Conservation (phyloP, 2,329 filamentous ascomycete species). For the Fusarium virguliforme region DNA sequence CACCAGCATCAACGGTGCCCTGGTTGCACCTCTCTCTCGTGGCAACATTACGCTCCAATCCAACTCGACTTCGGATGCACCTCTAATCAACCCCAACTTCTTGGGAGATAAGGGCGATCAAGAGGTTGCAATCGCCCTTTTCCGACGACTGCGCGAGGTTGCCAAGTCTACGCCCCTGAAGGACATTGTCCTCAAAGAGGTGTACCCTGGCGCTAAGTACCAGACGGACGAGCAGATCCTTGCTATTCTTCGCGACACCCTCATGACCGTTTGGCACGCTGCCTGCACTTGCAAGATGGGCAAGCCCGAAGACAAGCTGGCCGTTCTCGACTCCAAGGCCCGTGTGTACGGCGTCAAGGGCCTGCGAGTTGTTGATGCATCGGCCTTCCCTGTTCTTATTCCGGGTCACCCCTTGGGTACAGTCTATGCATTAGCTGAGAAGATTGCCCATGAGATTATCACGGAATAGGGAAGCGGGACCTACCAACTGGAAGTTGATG, state of each 20-base stretch:
- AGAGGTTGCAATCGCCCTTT: conserved; percentile 61
- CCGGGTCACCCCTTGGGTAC: conserved; percentile 42
- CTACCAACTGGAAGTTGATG: not conserved
- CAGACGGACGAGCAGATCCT: conserved; percentile 62
- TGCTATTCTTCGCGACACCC: conserved; percentile 48
- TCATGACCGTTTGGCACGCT: conserved; percentile 48
- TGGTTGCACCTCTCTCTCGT: conserved; percentile 61
- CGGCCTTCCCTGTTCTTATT: conserved; percentile 34
- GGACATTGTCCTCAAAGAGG: conserved; percentile 59
- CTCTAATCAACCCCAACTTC: conserved; percentile 65
- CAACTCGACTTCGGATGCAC: conserved; percentile 54
- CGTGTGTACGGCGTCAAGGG: conserved; percentile 40
- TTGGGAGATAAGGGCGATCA: conserved; percentile 61
- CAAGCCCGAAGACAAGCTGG: conserved; percentile 34
- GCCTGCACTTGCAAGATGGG: conserved; percentile 47
- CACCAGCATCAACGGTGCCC: conserved; percentile 49
- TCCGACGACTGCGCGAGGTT: conserved; percentile 60
- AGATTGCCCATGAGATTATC: conserved; percentile 40
- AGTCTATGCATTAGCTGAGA: conserved; percentile 39
- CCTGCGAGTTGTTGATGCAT: conserved; percentile 37
- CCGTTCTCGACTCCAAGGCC: conserved; percentile 40
- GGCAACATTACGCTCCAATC: conserved; percentile 63
- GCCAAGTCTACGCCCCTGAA: conserved; percentile 30
- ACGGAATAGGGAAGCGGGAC: conserved; percentile 3
- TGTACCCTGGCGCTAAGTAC: conserved; percentile 42